Conservation (phyloP, 2,329 filamentous ascomycete genomes). For the Xylaria sp. region DNA sequence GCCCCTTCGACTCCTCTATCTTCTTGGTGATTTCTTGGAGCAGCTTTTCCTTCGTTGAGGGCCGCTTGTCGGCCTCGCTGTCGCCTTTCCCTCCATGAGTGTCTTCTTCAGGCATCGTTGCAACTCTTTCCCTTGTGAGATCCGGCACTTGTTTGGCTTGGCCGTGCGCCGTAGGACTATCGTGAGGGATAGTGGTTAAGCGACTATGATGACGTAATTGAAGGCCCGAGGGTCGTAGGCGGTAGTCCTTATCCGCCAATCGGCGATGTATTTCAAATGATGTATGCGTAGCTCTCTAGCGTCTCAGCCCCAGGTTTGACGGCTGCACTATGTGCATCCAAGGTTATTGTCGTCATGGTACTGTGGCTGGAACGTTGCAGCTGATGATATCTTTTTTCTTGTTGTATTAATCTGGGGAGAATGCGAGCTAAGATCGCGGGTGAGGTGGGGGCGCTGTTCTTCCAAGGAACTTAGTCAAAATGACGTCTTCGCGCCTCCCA, state of each 20-base stretch:
- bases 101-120: slow-evolving; percentile 22
- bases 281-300: slow-evolving; percentile 6
- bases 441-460: slow-evolving; percentile 22
- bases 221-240: not conserved
- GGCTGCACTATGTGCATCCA: not conserved
- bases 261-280: not conserved
- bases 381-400: slow-evolving; percentile 5
- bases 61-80: slow-evolving; percentile 36
- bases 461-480: slow-evolving; percentile 21
- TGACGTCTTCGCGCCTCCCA: slow-evolving; percentile 29
- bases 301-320: not conserved
- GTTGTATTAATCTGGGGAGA: not conserved
- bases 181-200: not conserved
- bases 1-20: slow-evolving; percentile 48
- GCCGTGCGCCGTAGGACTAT: not conserved
- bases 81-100: slow-evolving; percentile 25
- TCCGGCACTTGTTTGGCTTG: not conserved
- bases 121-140: not conserved
- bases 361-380: slow-evolving; percentile 23
- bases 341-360: slow-evolving; percentile 21
- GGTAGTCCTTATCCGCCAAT: not conserved
- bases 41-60: slow-evolving; percentile 48
- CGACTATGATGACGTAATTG: slow-evolving; percentile 19
- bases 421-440: slow-evolving; percentile 1
- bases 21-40: slow-evolving; percentile 48